Conservation (phyloP, 176 grass and related monocot genomes). For the bread wheat (Triticum aestivum) region DNA sequence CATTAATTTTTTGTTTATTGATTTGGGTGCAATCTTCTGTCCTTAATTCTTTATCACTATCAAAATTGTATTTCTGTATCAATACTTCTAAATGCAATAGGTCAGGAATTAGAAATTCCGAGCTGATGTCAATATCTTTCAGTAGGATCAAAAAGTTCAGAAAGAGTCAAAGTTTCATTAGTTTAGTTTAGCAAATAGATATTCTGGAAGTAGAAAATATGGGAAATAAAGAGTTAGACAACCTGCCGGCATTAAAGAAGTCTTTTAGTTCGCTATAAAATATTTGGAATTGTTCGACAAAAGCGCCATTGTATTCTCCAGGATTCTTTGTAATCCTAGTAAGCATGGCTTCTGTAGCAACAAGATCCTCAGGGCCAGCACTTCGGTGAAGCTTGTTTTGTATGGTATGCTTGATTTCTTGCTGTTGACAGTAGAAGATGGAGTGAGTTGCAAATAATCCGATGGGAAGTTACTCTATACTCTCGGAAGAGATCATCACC, state of each 20-base stretch:
- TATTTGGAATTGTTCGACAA: slow-evolving; percentile 92
- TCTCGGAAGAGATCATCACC: slow-evolving; percentile 46
- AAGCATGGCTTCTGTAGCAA: slow-evolving; percentile 99
- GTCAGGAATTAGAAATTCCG: neutral
- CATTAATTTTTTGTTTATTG: neutral
- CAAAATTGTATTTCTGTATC: neutral
- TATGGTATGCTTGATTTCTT: slow-evolving; percentile 99
- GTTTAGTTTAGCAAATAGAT: slow-evolving; percentile 12
- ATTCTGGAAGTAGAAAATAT: slow-evolving; percentile 3
- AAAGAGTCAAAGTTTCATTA: slow-evolving; percentile 14
- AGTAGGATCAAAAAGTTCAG: neutral
- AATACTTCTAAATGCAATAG: neutral
- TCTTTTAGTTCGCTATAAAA: slow-evolving; percentile 89
- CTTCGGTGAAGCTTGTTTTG: slow-evolving; percentile 98
- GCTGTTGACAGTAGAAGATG: slow-evolving; percentile 51
- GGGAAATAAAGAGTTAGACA: slow-evolving; percentile 27
- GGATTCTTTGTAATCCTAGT: slow-evolving; percentile 71
- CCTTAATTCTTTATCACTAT: neutral
- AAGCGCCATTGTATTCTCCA: slow-evolving; percentile 73
- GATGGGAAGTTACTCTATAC: neutral
- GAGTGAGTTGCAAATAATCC: slow-evolving; percentile 30
- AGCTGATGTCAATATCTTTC: neutral
- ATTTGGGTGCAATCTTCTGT: slow-evolving; percentile 15
- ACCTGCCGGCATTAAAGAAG: slow-evolving; percentile 99
- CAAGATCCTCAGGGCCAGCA: slow-evolving; percentile 98